phyloP scores from a whole-genome alignment of 2,329 filamentous ascomycete species.

The Hymenoscyphus fraxineus region DNA sequence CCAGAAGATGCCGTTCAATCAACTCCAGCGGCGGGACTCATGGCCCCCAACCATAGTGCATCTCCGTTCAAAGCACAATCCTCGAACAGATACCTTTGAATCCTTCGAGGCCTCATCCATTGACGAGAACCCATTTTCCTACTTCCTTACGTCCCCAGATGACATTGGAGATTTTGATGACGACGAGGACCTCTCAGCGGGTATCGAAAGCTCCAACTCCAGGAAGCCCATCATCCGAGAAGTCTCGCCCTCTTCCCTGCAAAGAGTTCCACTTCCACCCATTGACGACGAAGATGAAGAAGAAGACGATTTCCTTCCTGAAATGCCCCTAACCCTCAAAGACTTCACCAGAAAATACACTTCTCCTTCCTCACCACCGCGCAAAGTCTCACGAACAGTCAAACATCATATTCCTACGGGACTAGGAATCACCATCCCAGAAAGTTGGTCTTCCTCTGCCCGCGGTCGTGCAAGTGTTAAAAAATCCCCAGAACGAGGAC shows the following conservation, averaged over 20 bases:
- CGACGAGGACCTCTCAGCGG: constrained; percentile 33
- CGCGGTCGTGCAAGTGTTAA: constrained; percentile 29
- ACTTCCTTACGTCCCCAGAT: constrained; percentile 34
- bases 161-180: constrained; percentile 28
- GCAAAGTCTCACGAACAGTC: constrained; percentile 21
- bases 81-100: constrained; percentile 14
- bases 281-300: constrained; percentile 21
- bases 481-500: constrained; percentile 15
- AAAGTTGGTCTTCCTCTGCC: constrained; percentile 16
- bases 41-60: constrained; percentile 35
- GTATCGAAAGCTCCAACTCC: constrained; percentile 31
- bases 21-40: constrained; percentile 33
- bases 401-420: constrained; percentile 21
- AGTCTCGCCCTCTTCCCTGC: constrained; percentile 31
- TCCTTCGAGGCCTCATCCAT: constrained; percentile 24
- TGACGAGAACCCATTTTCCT: constrained; percentile 35
- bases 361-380: constrained; percentile 11
- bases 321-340: constrained; percentile 30
- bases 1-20: constrained; percentile 30
- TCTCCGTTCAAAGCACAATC: constrained; percentile 21
- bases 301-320: constrained; percentile 18
- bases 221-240: constrained; percentile 26
- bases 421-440: constrained; percentile 26
- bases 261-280: constrained; percentile 19
- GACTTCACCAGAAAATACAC: constrained; percentile 26